Evolutionary conservation across 208 protist species (phyloP), one percentile per base, ranked within the genome.

Genomic region (Acanthamoeba polyphaga): DNA sequence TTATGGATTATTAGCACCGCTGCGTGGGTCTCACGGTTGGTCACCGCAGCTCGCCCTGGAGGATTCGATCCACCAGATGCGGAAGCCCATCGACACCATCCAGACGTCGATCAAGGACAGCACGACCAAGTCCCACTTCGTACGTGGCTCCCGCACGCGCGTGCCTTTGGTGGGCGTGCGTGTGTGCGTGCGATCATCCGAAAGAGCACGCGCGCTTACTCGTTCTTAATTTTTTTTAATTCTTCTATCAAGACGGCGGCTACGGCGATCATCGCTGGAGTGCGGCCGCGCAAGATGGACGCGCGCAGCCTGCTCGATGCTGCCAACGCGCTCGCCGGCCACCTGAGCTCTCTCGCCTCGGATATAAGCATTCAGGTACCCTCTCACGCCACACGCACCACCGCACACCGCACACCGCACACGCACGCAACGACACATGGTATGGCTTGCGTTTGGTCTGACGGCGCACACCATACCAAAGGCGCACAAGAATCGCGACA

Each of bases 331-430:
- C 74, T 94, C 17, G 91, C 91, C 19, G 34, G 34, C 46, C 58
- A 87, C 53, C 49, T 94, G 1, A 85, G 22, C 49, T 8, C 51
- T 0, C 66, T 94, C 32, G 55, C 91, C 27, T 72, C 17, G 3
- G 91, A 94, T 43, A 17, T 94, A 10, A 94, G 58, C 32, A 17
- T 85, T 22, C 91, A 94, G 80, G 80, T 74, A 38, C 32, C 10
- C 34, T 62, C 3, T 51, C 24, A 68, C 9, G 10, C 70, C 34
- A 55, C 51, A 55, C 51, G 38, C 43, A 27, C 43, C 13, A 0
- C 0, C 10, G 7, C 32, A 74, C 66, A 7, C 8, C 66, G 66
- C 66, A 38, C 32, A 53, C 51, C n/a, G 27, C 27, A 49, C 43
- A 49, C 43, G 5, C 43, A 49, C 43, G 2, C 43, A 49, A 49